Evolutionary conservation across 192 early-diverging fungal genomes (phyloP).

Genomic region (Podochytrium sp.): DNA sequence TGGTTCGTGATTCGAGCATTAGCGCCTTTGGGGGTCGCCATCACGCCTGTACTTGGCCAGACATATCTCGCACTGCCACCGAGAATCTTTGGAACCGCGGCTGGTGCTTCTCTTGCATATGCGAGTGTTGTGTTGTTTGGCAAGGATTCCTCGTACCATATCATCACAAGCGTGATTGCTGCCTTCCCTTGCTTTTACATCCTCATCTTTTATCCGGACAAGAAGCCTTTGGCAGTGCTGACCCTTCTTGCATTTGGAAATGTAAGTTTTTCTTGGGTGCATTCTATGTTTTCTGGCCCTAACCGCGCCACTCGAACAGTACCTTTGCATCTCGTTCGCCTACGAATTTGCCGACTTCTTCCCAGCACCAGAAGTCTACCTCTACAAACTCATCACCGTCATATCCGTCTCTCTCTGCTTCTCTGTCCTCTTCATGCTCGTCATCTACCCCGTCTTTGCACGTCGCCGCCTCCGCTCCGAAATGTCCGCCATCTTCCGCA

Average conservation of each 20-base stretch:
- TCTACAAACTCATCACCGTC: conserved; percentile 22
- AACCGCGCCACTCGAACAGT: not conserved
- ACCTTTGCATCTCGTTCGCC: not conserved
- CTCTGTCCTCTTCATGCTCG: conserved; percentile 27
- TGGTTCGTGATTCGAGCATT: conserved; percentile 11
- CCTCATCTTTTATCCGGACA: not conserved
- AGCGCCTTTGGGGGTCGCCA: conserved; percentile 1
- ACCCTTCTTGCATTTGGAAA: not conserved
- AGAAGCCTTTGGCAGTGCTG: not conserved
- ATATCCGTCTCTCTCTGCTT: conserved; percentile 9
- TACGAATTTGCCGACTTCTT: not conserved
- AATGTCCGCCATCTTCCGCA: conserved; percentile 4
- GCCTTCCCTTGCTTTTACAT: not conserved
- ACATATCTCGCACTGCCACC: conserved; percentile 25
- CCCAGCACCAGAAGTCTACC: not conserved
- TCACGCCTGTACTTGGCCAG: conserved; percentile 27
- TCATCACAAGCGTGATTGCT: not conserved
- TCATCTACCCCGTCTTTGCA: conserved; percentile 28
- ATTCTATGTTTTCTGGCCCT: not conserved
- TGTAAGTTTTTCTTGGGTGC: not conserved
- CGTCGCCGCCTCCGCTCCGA: not conserved
- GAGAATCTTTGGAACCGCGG: conserved; percentile 3
- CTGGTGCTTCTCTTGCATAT: conserved; percentile 18
- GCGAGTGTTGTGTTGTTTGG: conserved; percentile 17
- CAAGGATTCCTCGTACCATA: not conserved